These are phyloP conservation scores for Cochlearia excelsa DNA, from an alignment of 345 rosid species.

Conservation along the genomic window DNA sequence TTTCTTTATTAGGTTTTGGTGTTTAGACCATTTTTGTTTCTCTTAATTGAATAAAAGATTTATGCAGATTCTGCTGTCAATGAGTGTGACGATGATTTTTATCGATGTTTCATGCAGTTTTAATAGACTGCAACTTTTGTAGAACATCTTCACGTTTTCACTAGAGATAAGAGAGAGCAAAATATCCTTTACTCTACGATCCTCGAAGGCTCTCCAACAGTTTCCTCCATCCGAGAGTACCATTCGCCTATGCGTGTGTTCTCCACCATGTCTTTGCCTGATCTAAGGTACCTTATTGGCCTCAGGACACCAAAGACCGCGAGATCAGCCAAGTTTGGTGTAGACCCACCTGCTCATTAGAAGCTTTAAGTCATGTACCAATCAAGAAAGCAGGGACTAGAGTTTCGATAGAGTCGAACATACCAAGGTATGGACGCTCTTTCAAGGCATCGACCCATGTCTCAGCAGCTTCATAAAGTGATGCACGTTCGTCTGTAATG, in stretches of 20 bases:
- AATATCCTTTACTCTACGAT: constrained; percentile 37
- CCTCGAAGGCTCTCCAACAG: constrained; percentile 64
- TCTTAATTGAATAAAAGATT: too few relatives aligned
- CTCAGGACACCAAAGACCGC: constrained; percentile 88
- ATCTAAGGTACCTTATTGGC: constrained; percentile 72
- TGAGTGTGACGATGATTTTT: too few relatives aligned
- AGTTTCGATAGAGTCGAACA: constrained; percentile 20
- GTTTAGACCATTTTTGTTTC: too few relatives aligned
- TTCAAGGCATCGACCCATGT: constrained; percentile 85
- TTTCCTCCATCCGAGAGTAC: constrained; percentile 71
- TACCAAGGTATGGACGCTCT: constrained; percentile 70
- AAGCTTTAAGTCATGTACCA: constrained; percentile 17
- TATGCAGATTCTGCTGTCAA: too few relatives aligned
- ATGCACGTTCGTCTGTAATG: constrained; percentile 81
- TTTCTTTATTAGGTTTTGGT: too few relatives aligned
- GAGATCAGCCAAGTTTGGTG: constrained; percentile 91
- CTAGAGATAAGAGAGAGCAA: neutral
- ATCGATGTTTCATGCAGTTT: too few relatives aligned
- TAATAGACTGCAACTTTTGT: too few relatives aligned
- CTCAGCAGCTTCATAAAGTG: constrained; percentile 86
- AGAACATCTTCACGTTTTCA: too few relatives aligned
- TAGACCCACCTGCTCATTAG: constrained; percentile 55
- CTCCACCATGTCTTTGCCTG: constrained; percentile 90
- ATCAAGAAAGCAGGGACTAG: neutral
- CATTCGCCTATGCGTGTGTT: constrained; percentile 83